These are phyloP conservation scores for Neonectria magnoliae DNA, from an alignment of 2,329 filamentous ascomycete genomes.

Conservation along the genomic window DNA sequence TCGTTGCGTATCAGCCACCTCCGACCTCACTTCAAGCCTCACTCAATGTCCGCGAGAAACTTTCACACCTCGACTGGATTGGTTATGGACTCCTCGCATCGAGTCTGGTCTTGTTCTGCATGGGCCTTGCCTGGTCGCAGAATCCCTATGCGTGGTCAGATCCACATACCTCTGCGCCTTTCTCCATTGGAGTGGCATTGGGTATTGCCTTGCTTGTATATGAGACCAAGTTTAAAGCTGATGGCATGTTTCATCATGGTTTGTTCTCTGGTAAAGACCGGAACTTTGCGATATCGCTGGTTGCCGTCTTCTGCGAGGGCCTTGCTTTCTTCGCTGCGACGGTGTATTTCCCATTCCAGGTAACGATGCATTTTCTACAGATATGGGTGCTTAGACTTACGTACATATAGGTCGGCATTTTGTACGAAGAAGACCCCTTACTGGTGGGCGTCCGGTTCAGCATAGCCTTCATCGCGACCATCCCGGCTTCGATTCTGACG, in stretches of 20 bases:
- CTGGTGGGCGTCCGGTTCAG: conserved; percentile 47
- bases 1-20: conserved; percentile 24
- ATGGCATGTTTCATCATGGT: conserved; percentile 54
- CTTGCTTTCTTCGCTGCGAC: conserved; percentile 43
- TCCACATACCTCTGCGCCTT: conserved; percentile 48
- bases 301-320: conserved; percentile 50
- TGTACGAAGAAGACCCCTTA: conserved; percentile 51
- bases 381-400: not conserved
- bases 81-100: conserved; percentile 49
- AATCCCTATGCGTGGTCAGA: conserved; percentile 53
- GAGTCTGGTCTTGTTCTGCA: conserved; percentile 51
- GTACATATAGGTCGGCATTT: conserved; percentile 28
- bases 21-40: conserved; percentile 15
- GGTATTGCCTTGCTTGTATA: conserved; percentile 44
- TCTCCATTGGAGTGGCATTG: conserved; percentile 47
- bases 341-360: conserved; percentile 53
- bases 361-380: not conserved
- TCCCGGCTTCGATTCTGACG: conserved; percentile 43
- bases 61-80: conserved; percentile 51
- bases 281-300: conserved; percentile 50
- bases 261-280: conserved; percentile 46
- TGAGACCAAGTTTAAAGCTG: conserved; percentile 48
- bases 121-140: conserved; percentile 52
- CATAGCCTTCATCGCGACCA: conserved; percentile 46
- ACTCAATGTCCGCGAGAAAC: conserved; percentile 41